Conservation (phyloP, 305 asterid species). For the Solanum chacoense region DNA sequence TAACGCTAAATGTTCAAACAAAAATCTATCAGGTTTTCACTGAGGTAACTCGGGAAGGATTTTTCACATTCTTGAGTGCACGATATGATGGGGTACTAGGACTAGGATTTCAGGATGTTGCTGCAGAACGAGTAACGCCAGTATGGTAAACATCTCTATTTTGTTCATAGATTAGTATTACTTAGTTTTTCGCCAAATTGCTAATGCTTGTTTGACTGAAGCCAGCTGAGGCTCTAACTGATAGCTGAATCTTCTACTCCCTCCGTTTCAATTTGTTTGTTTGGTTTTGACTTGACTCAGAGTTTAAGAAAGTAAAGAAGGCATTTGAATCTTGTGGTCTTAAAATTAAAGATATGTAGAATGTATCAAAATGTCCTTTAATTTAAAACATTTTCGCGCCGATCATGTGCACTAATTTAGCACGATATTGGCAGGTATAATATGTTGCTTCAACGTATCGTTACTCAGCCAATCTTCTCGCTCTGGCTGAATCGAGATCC, state of each 20-base stretch:
- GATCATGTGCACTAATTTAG: background rate
- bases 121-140: slow-evolving; percentile 17
- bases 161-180: background rate
- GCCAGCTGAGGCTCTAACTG: background rate
- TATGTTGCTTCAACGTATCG: slow-evolving; percentile 18
- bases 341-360: too few species aligned
- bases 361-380: too few species aligned
- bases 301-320: background rate
- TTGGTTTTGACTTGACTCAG: background rate
- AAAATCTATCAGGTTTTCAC: slow-evolving; percentile 15
- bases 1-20: background rate
- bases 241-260: background rate
- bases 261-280: background rate
- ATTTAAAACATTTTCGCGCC: too few species aligned
- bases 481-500: slow-evolving; percentile 18
- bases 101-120: slow-evolving; percentile 24
- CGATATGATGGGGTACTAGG: slow-evolving; percentile 28
- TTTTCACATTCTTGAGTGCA: slow-evolving; percentile 17
- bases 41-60: slow-evolving; percentile 22
- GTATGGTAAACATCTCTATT: slow-evolving; percentile 15
- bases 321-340: too few species aligned
- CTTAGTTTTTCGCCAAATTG: background rate
- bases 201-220: background rate
- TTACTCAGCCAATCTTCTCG: slow-evolving; percentile 12
- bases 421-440: slow-evolving; percentile 13